These are phyloP conservation scores for Coemansia sp. DNA, from an alignment of 192 early-diverging fungal species.

Conservation along the genomic window DNA sequence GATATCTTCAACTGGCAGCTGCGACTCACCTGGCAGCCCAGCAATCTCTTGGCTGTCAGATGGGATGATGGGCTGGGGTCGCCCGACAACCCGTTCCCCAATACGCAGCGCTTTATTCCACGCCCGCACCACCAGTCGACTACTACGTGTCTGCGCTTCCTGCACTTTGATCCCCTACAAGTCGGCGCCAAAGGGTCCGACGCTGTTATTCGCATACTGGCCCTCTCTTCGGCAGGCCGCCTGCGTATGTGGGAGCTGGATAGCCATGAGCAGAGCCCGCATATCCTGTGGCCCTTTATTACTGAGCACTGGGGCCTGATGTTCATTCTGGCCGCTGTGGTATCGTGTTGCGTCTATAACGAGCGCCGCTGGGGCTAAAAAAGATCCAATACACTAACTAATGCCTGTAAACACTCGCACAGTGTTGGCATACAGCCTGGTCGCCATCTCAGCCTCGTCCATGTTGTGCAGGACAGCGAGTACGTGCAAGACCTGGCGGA, in stretches of 20 bases:
- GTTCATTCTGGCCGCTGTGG: conserved; percentile 47
- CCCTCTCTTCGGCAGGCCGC: conserved; percentile 28
- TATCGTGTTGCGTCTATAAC: conserved; percentile 52
- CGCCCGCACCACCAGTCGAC: conserved; percentile 34
- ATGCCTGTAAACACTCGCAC: conserved; percentile 57
- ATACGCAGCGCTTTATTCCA: conserved; percentile 32
- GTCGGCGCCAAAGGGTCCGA: conserved; percentile 6
- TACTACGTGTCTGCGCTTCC: conserved; percentile 42
- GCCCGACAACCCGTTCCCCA: conserved; percentile 44
- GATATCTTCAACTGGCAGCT: conserved; percentile 51
- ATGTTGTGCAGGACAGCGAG: conserved; percentile 62
- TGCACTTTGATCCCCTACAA: conserved; percentile 39
- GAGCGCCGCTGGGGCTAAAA: conserved; percentile 47
- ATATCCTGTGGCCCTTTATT: conserved; percentile 52
- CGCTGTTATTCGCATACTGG: conserved; percentile 21
- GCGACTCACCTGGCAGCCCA: conserved; percentile 49
- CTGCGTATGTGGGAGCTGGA: conserved; percentile 52
- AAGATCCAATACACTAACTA: background rate
- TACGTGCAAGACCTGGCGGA: conserved; percentile 70
- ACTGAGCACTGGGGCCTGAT: conserved; percentile 53
- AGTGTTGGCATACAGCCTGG: conserved; percentile 66
- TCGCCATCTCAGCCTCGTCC: conserved; percentile 57
- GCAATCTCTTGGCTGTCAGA: conserved; percentile 24
- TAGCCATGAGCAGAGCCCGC: conserved; percentile 40
- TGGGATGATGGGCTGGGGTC: conserved; percentile 46